Conservation (phyloP, 2,329 filamentous ascomycete genomes). For the Verticillium alfalfae region DNA sequence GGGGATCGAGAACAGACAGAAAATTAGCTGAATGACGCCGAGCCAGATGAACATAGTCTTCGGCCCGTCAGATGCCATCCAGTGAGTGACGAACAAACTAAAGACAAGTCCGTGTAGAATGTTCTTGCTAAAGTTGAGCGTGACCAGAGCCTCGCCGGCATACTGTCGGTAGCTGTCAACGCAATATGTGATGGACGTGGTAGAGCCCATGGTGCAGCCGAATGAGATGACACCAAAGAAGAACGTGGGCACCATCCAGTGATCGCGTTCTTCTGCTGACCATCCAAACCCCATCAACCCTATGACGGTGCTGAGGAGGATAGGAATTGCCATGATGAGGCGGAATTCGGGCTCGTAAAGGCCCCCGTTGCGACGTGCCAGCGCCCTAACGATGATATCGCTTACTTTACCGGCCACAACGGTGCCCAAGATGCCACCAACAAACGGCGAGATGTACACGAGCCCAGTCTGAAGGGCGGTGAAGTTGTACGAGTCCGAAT, state of each 20-base stretch:
- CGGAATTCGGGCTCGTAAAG: conserved; percentile 84
- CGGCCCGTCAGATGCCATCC: conserved; percentile 71
- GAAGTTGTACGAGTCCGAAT: conserved; percentile 70
- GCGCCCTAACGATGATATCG: conserved; percentile 75
- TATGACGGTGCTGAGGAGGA: conserved; percentile 70
- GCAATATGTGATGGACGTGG: conserved; percentile 88
- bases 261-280: conserved; percentile 69
- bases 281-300: conserved; percentile 97
- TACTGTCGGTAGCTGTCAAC: conserved; percentile 93
- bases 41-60: conserved; percentile 77
- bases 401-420: conserved; percentile 84
- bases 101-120: conserved; percentile 87
- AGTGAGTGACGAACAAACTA: conserved; percentile 78
- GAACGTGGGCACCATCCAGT: conserved; percentile 86
- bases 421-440: conserved; percentile 85
- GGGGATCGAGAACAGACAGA: conserved; percentile 71
- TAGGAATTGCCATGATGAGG: conserved; percentile 78
- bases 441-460: conserved; percentile 83
- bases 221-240: conserved; percentile 94
- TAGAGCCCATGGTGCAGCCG: conserved; percentile 83
- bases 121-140: conserved; percentile 92
- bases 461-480: conserved; percentile 74
- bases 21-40: conserved; percentile 77
- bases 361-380: conserved; percentile 83
- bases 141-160: conserved; percentile 89